phyloP scores from a whole-genome alignment of 192 early-diverging fungal species.

The Funneliformis mosseae region DNA sequence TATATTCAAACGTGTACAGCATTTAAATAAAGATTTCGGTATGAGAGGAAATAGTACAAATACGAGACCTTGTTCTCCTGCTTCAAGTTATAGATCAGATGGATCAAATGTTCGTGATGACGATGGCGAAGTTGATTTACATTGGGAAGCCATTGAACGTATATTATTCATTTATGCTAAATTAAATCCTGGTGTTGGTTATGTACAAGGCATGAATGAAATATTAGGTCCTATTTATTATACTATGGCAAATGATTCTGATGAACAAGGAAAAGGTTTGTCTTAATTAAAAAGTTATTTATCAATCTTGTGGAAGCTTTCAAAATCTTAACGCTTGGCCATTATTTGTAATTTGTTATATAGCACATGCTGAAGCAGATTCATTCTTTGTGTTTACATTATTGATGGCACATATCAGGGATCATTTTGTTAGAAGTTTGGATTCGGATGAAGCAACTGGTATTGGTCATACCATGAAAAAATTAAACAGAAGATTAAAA shows the following conservation, averaged over 20 bases:
- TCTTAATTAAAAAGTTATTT: neutral
- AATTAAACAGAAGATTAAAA: constrained; percentile 58
- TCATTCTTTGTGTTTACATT: constrained; percentile 76
- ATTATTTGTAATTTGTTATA: neutral
- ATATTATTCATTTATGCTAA: constrained; percentile 80
- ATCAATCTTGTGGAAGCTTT: neutral
- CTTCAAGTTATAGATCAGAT: constrained; percentile 6
- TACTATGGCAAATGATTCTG: constrained; percentile 63
- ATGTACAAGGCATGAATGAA: constrained; percentile 92
- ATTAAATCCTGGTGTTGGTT: constrained; percentile 78
- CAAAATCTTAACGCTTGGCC: neutral
- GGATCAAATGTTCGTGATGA: constrained; percentile 1
- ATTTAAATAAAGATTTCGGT: constrained; percentile 65
- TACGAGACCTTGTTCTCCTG: constrained; percentile 9
- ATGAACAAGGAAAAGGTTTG: constrained; percentile 47
- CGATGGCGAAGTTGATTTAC: constrained; percentile 56
- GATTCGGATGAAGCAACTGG: constrained; percentile 62
- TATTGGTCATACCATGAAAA: constrained; percentile 61
- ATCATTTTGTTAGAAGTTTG: constrained; percentile 77
- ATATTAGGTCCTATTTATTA: constrained; percentile 81
- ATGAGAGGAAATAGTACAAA: constrained; percentile 47
- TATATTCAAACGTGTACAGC: constrained; percentile 65
- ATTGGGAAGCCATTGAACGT: constrained; percentile 79
- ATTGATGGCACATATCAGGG: constrained; percentile 71
- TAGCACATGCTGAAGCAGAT: constrained; percentile 79